Conservation (phyloP, 352 stramenopile genomes). For the Pythium monospermum region DNA sequence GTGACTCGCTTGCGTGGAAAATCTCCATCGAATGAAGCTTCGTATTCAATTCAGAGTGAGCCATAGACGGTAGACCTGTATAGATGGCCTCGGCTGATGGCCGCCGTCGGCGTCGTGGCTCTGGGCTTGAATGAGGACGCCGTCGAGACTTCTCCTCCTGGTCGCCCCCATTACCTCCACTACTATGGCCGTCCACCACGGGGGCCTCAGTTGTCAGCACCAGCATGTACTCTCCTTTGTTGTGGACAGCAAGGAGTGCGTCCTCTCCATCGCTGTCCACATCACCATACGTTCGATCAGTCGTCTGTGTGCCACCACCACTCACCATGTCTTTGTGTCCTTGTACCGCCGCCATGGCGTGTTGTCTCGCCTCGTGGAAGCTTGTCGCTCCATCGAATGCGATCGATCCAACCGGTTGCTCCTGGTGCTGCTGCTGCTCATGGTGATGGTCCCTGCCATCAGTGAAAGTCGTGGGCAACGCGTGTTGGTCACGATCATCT, state of each 20-base stretch:
- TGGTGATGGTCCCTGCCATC: too few relatives aligned
- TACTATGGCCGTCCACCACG: not conserved
- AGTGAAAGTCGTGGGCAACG: too few relatives aligned
- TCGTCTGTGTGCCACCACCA: conserved; percentile 14
- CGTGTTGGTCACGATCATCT: not conserved
- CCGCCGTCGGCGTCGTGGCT: conserved; percentile 7
- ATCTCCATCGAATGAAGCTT: not conserved
- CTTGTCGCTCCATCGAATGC: conserved; percentile 32
- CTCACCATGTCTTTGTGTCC: not conserved
- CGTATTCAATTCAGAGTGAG: conserved; percentile 8
- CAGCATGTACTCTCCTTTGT: conserved; percentile 3
- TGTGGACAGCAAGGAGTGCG: not conserved
- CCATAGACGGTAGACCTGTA: conserved; percentile 9
- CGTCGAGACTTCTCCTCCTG: not conserved
- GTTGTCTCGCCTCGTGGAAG: conserved; percentile 35
- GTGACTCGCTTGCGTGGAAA: conserved; percentile 1
- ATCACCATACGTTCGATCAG: conserved; percentile 4
- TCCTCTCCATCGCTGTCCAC: not conserved
- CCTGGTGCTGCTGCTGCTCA: too few relatives aligned
- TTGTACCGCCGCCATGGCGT: conserved; percentile 19
- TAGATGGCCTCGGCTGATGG: not conserved
- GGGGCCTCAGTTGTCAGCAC: conserved; percentile 3
- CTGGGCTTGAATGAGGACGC: conserved; percentile 21
- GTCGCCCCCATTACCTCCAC: not conserved
- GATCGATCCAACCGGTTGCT: too few relatives aligned